Evolutionary conservation across 257 asterid species (phyloP).

Genomic region (Agastache rugosa): DNA sequence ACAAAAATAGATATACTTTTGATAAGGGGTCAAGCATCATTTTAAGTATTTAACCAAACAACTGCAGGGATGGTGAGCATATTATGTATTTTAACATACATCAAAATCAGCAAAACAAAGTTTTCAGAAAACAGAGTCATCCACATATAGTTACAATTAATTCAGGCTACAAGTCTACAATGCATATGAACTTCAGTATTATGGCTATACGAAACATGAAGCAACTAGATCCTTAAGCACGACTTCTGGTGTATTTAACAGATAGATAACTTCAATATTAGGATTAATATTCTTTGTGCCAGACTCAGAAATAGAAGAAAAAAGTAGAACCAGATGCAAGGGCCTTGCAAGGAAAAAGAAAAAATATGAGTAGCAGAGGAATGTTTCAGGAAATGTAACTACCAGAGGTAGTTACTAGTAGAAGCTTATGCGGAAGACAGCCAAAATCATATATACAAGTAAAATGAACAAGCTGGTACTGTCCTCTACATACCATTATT

Average conservation of each 20-base stretch:
- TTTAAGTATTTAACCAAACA: neutral
- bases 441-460: slow-evolving; percentile 16
- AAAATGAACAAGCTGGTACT: slow-evolving; percentile 5
- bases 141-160: slow-evolving; percentile 1
- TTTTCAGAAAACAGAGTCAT: slow-evolving; percentile 11
- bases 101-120: neutral
- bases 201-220: neutral
- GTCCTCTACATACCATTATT: neutral
- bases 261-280: neutral
- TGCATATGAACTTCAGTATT: neutral
- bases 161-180: neutral
- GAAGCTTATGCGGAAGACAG: slow-evolving; percentile 15
- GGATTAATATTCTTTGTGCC: neutral
- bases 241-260: neutral
- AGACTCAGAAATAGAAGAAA: neutral
- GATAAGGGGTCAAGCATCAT: neutral
- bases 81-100: neutral
- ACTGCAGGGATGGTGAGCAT: slow-evolving; percentile 2
- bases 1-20: neutral
- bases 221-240: neutral
- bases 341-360: neutral
- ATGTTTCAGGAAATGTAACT: neutral
- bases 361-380: neutral
- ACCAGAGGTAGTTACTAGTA: neutral
- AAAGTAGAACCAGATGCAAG: neutral